Evolutionary conservation across 2,329 filamentous ascomycete genomes (phyloP).

Genomic region (Talaromyces sp.): DNA sequence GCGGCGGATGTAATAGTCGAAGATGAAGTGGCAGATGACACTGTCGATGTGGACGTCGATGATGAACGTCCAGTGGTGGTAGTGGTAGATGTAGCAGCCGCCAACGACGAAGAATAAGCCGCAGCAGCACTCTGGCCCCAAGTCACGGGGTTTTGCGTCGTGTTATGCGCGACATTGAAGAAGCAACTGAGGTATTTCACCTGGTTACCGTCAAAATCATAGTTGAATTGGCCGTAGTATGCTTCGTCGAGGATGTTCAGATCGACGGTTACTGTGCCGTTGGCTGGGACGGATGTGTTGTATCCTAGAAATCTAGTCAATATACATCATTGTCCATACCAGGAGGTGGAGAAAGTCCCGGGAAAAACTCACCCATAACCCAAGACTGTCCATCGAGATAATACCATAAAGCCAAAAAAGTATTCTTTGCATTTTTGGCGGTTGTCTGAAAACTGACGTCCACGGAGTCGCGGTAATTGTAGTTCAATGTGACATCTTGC

Average conservation of each 20-base stretch:
- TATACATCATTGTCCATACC: not conserved
- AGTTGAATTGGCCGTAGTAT: conserved; percentile 13
- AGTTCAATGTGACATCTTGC: not conserved
- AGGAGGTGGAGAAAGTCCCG: not conserved
- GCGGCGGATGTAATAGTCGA: not conserved
- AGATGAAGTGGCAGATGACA: not conserved
- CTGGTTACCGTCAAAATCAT: not conserved
- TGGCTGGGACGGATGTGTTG: conserved; percentile 10
- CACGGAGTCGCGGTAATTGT: conserved; percentile 9
- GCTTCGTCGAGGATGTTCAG: conserved; percentile 1
- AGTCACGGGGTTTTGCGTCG: not conserved
- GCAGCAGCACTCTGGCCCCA: conserved; percentile 1
- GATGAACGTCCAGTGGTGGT: not conserved
- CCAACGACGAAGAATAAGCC: not conserved
- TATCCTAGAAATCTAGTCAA: conserved; percentile 5
- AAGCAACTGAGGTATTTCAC: conserved; percentile 8
- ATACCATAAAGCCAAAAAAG: conserved; percentile 9
- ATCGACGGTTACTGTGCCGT: conserved; percentile 5
- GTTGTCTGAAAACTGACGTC: conserved; percentile 7
- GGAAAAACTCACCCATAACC: not conserved
- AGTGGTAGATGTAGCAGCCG: not conserved
- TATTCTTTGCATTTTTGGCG: not conserved
- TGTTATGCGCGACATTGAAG: conserved; percentile 5
- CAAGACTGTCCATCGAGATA: conserved; percentile 7
- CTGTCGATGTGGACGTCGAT: not conserved